Conservation (phyloP, 192 early-diverging fungal genomes). For the Kappamyces sp. region DNA sequence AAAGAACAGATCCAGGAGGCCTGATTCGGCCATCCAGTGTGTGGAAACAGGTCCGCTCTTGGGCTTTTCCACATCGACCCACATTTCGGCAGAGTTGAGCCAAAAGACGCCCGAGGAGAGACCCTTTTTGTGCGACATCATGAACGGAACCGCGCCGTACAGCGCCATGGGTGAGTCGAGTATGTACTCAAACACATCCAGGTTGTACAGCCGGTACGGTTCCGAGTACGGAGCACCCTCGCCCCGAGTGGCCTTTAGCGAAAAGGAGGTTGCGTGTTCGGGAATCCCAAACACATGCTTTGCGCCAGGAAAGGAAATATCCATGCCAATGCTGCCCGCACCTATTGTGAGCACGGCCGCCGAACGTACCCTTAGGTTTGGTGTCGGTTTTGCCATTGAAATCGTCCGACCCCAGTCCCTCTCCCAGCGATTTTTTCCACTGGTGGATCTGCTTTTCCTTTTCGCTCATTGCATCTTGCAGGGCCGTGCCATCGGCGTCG, state of each 20-base stretch:
- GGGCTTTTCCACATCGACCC: conserved; percentile 87
- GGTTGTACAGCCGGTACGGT: conserved; percentile 94
- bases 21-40: conserved; percentile 94
- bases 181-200: conserved; percentile 98
- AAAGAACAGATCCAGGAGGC: conserved; percentile 81
- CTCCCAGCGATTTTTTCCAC: conserved; percentile 38
- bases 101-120: conserved; percentile 75
- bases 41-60: conserved; percentile 53
- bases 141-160: conserved; percentile 91
- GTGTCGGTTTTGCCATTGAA: conserved; percentile 82
- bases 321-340: conserved; percentile 88
- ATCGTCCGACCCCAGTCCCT: conserved; percentile 78
- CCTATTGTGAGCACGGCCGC: conserved; percentile 41
- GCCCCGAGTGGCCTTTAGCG: conserved; percentile 83
- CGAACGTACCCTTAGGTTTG: conserved; percentile 78
- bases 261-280: conserved; percentile 82
- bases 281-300: conserved; percentile 93
- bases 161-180: conserved; percentile 93
- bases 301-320: conserved; percentile 81
- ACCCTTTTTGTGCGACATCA: conserved; percentile 80
- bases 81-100: conserved; percentile 95
- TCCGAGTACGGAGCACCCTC: conserved; percentile 67
- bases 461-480: too few species aligned
- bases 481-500: conserved; percentile 9
- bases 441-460: conserved; percentile 32